phyloP scores from a whole-genome alignment of 2,329 filamentous ascomycete genomes.

The Ophiocordyceps camponoti-leonardi region DNA sequence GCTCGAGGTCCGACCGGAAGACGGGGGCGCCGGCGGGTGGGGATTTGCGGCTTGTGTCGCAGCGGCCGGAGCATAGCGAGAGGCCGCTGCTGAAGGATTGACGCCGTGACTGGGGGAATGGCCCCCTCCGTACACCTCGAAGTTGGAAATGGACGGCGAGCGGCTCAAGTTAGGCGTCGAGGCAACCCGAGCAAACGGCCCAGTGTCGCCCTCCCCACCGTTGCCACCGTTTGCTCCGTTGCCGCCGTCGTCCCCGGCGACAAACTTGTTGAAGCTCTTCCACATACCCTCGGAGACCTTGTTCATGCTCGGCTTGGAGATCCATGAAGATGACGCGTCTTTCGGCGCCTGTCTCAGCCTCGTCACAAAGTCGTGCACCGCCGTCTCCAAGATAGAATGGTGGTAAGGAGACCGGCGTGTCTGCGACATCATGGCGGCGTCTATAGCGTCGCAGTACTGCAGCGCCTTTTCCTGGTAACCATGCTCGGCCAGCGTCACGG shows the following conservation, averaged over 20 bases:
- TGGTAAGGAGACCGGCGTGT: conserved; percentile 80
- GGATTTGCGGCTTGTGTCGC: conserved; percentile 8
- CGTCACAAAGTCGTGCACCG: conserved; percentile 68
- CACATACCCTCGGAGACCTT: conserved; percentile 85
- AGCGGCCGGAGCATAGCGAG: conserved; percentile 18
- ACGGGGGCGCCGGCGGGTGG: conserved; percentile 22
- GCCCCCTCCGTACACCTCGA: conserved; percentile 58
- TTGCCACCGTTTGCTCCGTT: conserved; percentile 50
- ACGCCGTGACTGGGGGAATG: conserved; percentile 14
- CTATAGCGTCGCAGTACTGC: conserved; percentile 79
- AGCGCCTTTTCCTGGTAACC: conserved; percentile 71
- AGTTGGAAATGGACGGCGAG: conserved; percentile 49
- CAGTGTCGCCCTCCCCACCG: conserved; percentile 43
- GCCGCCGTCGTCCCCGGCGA: conserved; percentile 78
- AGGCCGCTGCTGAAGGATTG: conserved; percentile 15
- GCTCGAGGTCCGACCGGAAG: conserved; percentile 12
- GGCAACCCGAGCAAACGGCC: conserved; percentile 69
- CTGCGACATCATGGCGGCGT: conserved; percentile 56
- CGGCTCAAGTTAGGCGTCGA: conserved; percentile 60
- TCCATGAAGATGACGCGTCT: conserved; percentile 71
- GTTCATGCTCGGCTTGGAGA: conserved; percentile 88
- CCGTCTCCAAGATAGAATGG: conserved; percentile 53
- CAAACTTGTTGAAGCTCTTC: conserved; percentile 91
- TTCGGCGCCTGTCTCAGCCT: conserved; percentile 74
- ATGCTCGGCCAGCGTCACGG: conserved; percentile 65